Percentiles rank a stretch among this genome's conserved stretches.
These are phyloP conservation scores for Tulasnella sp. DNA, from an alignment of 768 basidiomycete species.

Conservation along the genomic window DNA sequence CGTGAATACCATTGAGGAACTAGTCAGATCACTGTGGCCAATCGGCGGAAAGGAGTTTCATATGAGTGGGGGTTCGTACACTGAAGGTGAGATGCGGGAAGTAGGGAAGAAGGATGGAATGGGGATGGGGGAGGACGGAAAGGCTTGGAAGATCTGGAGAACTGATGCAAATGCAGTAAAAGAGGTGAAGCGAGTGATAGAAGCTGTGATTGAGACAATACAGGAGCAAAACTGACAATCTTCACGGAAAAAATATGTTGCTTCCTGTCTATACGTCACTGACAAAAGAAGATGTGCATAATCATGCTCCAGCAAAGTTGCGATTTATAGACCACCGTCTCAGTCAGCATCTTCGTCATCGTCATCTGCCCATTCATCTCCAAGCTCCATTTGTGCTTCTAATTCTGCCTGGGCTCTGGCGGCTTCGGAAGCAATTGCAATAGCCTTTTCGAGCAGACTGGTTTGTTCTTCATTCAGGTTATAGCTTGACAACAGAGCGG, in stretches of 20 bases:
- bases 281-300: no score
- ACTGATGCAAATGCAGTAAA: conserved; percentile 42
- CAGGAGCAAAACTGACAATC: no score
- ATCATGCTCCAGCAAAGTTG: no score
- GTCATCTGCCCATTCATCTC: conserved; percentile 1
- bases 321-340: no score
- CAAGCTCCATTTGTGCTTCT: conserved; percentile 16
- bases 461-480: conserved; percentile 15
- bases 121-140: conserved; percentile 49
- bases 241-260: no score
- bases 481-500: conserved; percentile 7
- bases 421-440: conserved; percentile 13
- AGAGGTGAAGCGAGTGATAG: conserved; percentile 17
- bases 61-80: conserved; percentile 50
- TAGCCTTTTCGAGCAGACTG: conserved; percentile 12
- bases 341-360: conserved; percentile 5
- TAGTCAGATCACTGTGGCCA: conserved; percentile 42
- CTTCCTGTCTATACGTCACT: no score
- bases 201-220: no score
- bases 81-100: conserved; percentile 29
- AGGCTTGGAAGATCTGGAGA: conserved; percentile 57
- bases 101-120: conserved; percentile 29
- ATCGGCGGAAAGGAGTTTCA: conserved; percentile 56
- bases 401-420: conserved; percentile 15
- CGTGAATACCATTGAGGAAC: conserved; percentile 33